Base-by-base conservation (phyloP, 352 stramenopile genomes). In the Phytophthora multivora region DNA sequence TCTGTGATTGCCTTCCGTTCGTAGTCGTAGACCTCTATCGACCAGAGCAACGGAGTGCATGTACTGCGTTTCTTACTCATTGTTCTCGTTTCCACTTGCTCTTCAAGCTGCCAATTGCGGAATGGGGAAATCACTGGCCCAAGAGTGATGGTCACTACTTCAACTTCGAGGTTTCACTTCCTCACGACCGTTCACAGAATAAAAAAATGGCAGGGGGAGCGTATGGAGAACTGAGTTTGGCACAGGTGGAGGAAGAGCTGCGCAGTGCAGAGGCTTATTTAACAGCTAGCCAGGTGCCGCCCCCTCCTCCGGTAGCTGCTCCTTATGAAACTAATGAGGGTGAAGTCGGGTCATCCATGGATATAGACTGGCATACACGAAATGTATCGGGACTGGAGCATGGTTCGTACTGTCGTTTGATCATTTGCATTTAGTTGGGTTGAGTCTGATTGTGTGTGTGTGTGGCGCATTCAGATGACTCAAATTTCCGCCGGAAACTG, bases 191-290 rank as follows among this genome's bases (percentile, higher is more conserved):
- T 70, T 73, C 48, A 52, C 18, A 50, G 16, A 59, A 46, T 55
- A 46, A 42, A 31, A 63, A 25, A 57, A 77, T 66, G 64, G 42
- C 59, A 33, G 36, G 65, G 46, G 30, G 41, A 62, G 21, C 49
- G 0, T 18, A 60, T 23, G 48, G 31, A 8, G 36, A 56, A 4
- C 61, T 87, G 40, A 90, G 71, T 36, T 53, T 93, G 31, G 72
- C 75, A 31, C 71, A 90, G 51, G 74, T 91, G 3, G 80, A 93
- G 50, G 78, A 86, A 16, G 84, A 93, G 45, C 69, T 93, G 16
- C 79, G 70, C 9, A 70, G 61, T 3, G 80, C 84, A 0, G 81
- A 93, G 50, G 70, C 77, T 11, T 93, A 93, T 51, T 59, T 93
- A 19, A 68, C 64, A 3, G 56, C 78, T 5, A 42, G 55, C 26